Evolutionary conservation across 192 early-diverging fungal species (phyloP).

Genomic region (Linnemannia schmuckeri): DNA sequence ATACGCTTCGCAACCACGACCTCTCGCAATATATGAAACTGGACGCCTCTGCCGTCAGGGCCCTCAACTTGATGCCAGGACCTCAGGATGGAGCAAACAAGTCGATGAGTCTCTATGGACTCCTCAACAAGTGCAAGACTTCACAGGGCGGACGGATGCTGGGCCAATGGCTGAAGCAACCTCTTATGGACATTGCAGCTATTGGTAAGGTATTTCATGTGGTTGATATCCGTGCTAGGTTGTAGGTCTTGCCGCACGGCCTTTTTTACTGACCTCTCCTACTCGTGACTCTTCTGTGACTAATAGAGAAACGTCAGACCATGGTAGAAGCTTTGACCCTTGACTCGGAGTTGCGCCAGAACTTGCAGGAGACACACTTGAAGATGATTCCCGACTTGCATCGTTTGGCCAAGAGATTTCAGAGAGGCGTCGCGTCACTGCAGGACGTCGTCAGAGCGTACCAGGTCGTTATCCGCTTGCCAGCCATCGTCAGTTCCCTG

Average conservation of each 20-base stretch:
- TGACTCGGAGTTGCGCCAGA: constrained; percentile 74
- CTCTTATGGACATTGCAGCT: constrained; percentile 76
- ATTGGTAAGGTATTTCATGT: constrained; percentile 68
- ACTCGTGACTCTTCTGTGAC: not conserved
- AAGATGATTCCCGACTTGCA: constrained; percentile 91
- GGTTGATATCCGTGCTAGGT: too few relatives aligned
- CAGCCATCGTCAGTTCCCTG: constrained; percentile 72
- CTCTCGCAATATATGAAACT: constrained; percentile 92
- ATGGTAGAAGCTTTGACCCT: constrained; percentile 79
- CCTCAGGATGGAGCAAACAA: constrained; percentile 72
- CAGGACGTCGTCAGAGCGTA: constrained; percentile 94
- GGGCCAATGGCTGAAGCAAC: constrained; percentile 94
- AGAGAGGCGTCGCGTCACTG: constrained; percentile 79
- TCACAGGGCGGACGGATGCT: constrained; percentile 87
- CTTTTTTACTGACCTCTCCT: not conserved
- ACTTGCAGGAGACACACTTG: constrained; percentile 78
- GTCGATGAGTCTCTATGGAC: constrained; percentile 74
- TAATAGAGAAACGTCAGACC: constrained; percentile 74
- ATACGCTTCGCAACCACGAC: constrained; percentile 77
- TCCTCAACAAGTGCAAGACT: constrained; percentile 93
- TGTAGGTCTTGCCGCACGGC: too few relatives aligned
- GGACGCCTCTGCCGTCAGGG: constrained; percentile 90
- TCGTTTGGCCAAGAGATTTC: constrained; percentile 88
- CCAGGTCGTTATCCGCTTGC: constrained; percentile 83
- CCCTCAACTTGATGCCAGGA: constrained; percentile 88